Evolutionary conservation across 73 alveolate genomes (phyloP).

Genomic region (Paramecium biaurelia): DNA sequence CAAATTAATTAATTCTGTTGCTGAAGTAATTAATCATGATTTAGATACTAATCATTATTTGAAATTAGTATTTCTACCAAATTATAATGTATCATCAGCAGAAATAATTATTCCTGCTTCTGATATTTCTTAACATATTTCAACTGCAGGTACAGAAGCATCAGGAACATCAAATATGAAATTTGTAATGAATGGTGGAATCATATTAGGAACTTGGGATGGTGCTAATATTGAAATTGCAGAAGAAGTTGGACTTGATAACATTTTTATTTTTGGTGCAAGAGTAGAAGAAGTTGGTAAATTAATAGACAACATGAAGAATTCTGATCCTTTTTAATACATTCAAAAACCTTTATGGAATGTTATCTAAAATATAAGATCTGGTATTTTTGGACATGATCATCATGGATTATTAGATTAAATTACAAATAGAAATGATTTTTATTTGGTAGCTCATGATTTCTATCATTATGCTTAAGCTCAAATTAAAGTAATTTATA

Average conservation of each 20-base stretch:
- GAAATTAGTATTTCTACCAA: constrained; percentile 86
- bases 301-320: constrained; percentile 72
- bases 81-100: constrained; percentile 88
- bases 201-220: constrained; percentile 93
- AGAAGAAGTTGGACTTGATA: constrained; percentile 93
- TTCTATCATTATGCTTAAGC: constrained; percentile 80
- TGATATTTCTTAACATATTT: constrained; percentile 84
- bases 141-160: constrained; percentile 97
- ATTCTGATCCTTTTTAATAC: constrained; percentile 37
- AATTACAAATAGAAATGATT: constrained; percentile 75
- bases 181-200: constrained; percentile 89
- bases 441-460: constrained; percentile 76
- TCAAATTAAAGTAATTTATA: constrained; percentile 52
- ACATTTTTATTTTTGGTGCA: constrained; percentile 93
- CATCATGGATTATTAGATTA: constrained; percentile 74
- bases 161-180: constrained; percentile 93
- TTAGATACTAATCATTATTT: constrained; percentile 76
- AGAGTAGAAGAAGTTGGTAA: constrained; percentile 80
- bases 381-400: constrained; percentile 83
- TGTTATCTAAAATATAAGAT: constrained; percentile 79
- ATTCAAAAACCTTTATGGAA: constrained; percentile 77
- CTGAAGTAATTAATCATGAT: constrained; percentile 85
- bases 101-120: constrained; percentile 94
- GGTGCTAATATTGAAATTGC: constrained; percentile 96
- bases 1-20: constrained; percentile 86